Evolutionary conservation across 2,329 filamentous ascomycete genomes (phyloP).

Genomic region (Penicillium sclerotiorum): DNA sequence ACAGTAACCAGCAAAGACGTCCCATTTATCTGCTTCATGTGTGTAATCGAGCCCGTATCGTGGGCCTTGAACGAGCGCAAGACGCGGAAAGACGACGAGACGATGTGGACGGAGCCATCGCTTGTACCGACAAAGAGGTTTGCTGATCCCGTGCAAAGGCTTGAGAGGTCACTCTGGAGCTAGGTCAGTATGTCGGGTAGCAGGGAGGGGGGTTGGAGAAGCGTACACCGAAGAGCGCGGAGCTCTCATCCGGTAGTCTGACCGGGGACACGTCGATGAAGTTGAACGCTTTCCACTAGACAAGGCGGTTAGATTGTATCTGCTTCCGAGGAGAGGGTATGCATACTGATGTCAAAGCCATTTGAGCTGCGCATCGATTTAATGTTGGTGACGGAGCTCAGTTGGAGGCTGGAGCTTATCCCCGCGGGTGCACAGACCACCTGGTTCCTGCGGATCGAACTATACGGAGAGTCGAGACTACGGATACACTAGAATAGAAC

Average conservation of each 20-base stretch:
- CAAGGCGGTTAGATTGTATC: neutral
- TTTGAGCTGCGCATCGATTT: slow-evolving; percentile 40
- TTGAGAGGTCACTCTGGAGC: slow-evolving; percentile 68
- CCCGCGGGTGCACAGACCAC: slow-evolving; percentile 23
- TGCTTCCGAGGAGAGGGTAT: neutral
- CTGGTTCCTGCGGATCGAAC: slow-evolving; percentile 1
- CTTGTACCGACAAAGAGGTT: slow-evolving; percentile 86
- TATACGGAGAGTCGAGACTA: no score
- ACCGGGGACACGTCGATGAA: slow-evolving; percentile 96
- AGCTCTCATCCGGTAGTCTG: slow-evolving; percentile 75
- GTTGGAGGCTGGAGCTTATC: slow-evolving; percentile 21
- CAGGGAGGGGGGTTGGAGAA: slow-evolving; percentile 1
- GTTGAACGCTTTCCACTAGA: slow-evolving; percentile 97
- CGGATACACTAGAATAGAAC: no score
- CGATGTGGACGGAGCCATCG: slow-evolving; percentile 83
- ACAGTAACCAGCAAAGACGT: slow-evolving; percentile 81
- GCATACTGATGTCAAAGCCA: slow-evolving; percentile 49
- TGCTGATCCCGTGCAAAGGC: slow-evolving; percentile 81
- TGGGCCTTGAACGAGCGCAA: slow-evolving; percentile 85
- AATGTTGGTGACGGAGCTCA: slow-evolving; percentile 15
- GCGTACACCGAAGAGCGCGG: slow-evolving; percentile 76
- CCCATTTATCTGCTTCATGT: slow-evolving; percentile 89
- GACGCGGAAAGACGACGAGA: slow-evolving; percentile 85
- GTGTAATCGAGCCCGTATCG: slow-evolving; percentile 73
- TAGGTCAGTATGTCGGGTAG: slow-evolving; percentile 4